Percentiles rank a stretch among this genome's conserved stretches.
Conservation (phyloP, 2,329 filamentous ascomycete species). For the Acephala macrosclerotiorum region DNA sequence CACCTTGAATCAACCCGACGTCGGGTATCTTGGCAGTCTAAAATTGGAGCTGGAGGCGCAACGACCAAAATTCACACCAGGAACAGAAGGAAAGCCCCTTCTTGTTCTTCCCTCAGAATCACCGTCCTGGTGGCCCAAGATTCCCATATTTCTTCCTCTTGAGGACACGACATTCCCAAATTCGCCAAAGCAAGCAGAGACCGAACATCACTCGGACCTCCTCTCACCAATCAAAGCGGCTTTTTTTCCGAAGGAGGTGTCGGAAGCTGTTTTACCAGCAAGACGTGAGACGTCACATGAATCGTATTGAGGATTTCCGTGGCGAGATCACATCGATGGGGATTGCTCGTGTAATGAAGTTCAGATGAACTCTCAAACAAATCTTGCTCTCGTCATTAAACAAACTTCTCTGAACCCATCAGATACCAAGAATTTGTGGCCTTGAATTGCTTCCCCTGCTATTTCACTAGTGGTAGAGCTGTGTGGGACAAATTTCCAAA, state of each 20-base stretch:
- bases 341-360: not conserved
- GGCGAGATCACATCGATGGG: not conserved
- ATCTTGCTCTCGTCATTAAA: too few relatives aligned
- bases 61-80: not conserved
- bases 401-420: too few relatives aligned
- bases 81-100: not conserved
- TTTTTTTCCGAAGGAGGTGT: not conserved
- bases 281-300: not conserved
- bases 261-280: not conserved
- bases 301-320: not conserved
- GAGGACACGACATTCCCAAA: not conserved
- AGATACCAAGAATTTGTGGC: too few relatives aligned
- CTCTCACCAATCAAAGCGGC: not conserved
- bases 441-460: too few relatives aligned
- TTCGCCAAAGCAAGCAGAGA: not conserved
- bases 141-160: not conserved
- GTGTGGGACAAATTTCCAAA: too few relatives aligned
- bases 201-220: not conserved
- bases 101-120: not conserved
- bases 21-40: slow-evolving; percentile 5
- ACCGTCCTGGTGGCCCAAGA: not conserved
- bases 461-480: too few relatives aligned
- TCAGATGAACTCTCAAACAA: not conserved
- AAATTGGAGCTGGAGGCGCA: not conserved
- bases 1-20: not conserved